Evolutionary conservation across 164 flowering plant species (phyloP), one percentile per base, ranked within the genome.

Genomic region (Euptelea pleiosperma): DNA sequence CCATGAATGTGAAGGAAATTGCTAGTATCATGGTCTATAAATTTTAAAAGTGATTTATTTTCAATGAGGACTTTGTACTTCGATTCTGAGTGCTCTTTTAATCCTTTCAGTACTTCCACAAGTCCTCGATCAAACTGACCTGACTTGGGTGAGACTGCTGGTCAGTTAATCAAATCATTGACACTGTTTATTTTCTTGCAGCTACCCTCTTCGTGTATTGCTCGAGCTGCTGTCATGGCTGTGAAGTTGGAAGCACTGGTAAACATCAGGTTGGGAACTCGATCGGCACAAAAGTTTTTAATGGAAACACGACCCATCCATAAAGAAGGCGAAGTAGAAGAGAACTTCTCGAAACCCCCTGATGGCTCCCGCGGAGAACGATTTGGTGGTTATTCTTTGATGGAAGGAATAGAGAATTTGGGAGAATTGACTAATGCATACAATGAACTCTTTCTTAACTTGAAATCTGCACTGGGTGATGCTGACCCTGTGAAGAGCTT

Each of bases 181-280:
- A 1, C 1, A 48, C 14, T 19, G 4, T 18, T 40, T 49, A 22
- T 36, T 41, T 43, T 35, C n/a, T 60, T 75, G 64, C 74, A 87
- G 96, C 61, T 92, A 15, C 96, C 97, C 37, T 21, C 75, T 16
- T 66, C 84, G 2, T 92, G 97, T 52, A 77, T 93, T 37, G 65
- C 63, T 16, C 78, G 76, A 58, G 97, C 91, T 44, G 75, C 67
- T 40, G 46, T 63, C 50, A 87, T 90, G 96, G 81, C 97, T 66
- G 73, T 79, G 46, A 83, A 70, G 67, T 62, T 93, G 53, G 96
- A 90, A 67, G 72, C 64, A n/a, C 68, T 71, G 40, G 75, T 82
- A 36, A 54, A 60, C 60, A 61, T 65, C 57, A 69, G 86, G 57
- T 48, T 45, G 44, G 60, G 53, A 34, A 49, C 57, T 52, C 70